Evolutionary conservation across 176 grass and related monocot species (phyloP).

Genomic region (Zea luxurians): DNA sequence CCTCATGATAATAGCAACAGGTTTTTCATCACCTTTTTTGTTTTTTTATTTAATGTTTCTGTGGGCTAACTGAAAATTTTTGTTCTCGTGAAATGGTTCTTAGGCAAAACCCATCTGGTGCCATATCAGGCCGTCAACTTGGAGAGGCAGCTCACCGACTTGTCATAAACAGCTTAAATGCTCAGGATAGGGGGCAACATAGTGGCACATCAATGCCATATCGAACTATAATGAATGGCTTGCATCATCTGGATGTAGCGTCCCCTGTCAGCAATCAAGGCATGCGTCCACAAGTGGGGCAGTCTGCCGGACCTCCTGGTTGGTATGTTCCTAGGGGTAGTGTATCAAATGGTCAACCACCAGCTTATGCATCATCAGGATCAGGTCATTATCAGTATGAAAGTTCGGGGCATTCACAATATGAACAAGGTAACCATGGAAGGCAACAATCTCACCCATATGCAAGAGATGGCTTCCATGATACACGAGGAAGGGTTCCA

Average conservation of each 20-base stretch:
- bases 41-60: not conserved
- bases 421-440: slow-evolving; percentile 48
- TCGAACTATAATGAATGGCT: slow-evolving; percentile 49
- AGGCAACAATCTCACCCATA: slow-evolving; percentile 37
- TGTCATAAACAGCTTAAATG: slow-evolving; percentile 73
- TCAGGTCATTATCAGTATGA: slow-evolving; percentile 51
- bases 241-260: slow-evolving; percentile 46
- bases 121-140: slow-evolving; percentile 69
- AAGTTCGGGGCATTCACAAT: slow-evolving; percentile 29
- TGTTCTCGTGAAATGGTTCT: slow-evolving; percentile 37
- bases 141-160: slow-evolving; percentile 81
- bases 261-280: slow-evolving; percentile 21
- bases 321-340: slow-evolving; percentile 40
- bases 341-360: slow-evolving; percentile 38
- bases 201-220: slow-evolving; percentile 44
- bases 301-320: slow-evolving; percentile 43
- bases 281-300: slow-evolving; percentile 42
- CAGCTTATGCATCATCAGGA: slow-evolving; percentile 39
- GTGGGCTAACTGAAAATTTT: not conserved
- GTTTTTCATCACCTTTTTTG: slow-evolving; percentile 16
- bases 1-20: slow-evolving; percentile 59
- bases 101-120: slow-evolving; percentile 77
- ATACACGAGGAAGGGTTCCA: slow-evolving; percentile 35
- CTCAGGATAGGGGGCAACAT: slow-evolving; percentile 39
- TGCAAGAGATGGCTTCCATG: slow-evolving; percentile 41